Conservation (phyloP, 306 rosid species). For the Alnus glutinosa region DNA sequence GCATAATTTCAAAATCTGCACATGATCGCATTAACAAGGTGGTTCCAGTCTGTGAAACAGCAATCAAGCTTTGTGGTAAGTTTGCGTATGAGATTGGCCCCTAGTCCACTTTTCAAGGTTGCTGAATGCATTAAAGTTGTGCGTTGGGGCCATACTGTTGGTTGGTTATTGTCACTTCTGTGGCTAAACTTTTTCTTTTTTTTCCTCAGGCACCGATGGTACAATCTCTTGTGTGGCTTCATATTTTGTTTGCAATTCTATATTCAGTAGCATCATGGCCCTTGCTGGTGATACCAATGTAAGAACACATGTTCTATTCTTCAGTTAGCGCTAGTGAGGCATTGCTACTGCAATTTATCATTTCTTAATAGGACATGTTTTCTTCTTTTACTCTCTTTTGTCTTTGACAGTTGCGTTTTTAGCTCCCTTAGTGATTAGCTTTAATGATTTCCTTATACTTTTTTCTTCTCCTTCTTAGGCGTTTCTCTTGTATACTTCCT, state of each 20-base stretch:
- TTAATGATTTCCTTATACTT: no score
- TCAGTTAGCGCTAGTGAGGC: conserved; percentile 18
- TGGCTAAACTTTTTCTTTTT: conserved; percentile 5
- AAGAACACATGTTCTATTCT: conserved; percentile 33
- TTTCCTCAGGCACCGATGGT: conserved; percentile 81
- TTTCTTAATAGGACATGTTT: not conserved
- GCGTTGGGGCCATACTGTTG: conserved; percentile 9
- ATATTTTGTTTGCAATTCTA: conserved; percentile 70
- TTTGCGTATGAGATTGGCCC: conserved; percentile 21
- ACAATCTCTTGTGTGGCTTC: conserved; percentile 76
- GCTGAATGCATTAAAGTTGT: not conserved
- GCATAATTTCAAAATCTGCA: conserved; percentile 64
- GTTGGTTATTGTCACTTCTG: conserved; percentile 7
- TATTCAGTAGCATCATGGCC: conserved; percentile 74
- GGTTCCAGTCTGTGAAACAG: conserved; percentile 82
- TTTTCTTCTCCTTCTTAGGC: no score
- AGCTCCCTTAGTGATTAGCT: no score
- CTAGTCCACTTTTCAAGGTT: not conserved
- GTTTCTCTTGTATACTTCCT: no score
- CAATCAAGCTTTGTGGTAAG: conserved; percentile 83
- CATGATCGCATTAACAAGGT: conserved; percentile 64
- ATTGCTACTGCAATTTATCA: conserved; percentile 11
- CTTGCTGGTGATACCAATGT: conserved; percentile 82
- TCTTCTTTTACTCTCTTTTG: not conserved
- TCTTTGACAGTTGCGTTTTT: no score